A percentile compares a stretch with the other conserved stretches of the same genome.
Evolutionary conservation across 2,329 filamentous ascomycete genomes (phyloP).

Genomic region (Tolypocladium paradoxum): DNA sequence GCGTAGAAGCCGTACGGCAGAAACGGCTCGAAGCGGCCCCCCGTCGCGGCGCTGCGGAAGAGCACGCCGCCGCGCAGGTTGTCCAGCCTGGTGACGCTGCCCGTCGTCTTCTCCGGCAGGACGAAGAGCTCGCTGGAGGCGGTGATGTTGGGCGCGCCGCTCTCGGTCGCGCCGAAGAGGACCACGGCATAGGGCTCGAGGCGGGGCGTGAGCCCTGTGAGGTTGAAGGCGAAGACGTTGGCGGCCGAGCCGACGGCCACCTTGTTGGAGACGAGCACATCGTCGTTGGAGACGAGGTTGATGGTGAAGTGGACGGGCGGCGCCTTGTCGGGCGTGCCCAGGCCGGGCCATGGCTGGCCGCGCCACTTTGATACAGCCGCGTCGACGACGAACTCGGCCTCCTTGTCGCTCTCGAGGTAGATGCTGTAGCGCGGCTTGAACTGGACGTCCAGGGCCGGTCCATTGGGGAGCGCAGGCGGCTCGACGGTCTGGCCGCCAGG

Average conservation of each 20-base stretch:
- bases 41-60: slow-evolving; percentile 24
- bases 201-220: slow-evolving; percentile 23
- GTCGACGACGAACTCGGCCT: slow-evolving; percentile 32
- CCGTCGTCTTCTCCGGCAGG: slow-evolving; percentile 29
- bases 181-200: slow-evolving; percentile 27
- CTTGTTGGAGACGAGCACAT: slow-evolving; percentile 20
- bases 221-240: slow-evolving; percentile 25
- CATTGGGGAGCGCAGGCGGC: slow-evolving; percentile 17
- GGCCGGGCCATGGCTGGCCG: slow-evolving; percentile 24
- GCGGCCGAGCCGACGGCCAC: slow-evolving; percentile 23
- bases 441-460: slow-evolving; percentile 29
- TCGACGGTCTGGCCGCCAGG: slow-evolving; percentile 31
- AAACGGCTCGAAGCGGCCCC: slow-evolving; percentile 25
- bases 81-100: slow-evolving; percentile 35
- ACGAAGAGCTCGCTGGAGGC: slow-evolving; percentile 26
- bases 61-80: slow-evolving; percentile 31
- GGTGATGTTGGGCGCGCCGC: slow-evolving; percentile 21
- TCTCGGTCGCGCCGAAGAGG: slow-evolving; percentile 21
- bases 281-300: slow-evolving; percentile 16
- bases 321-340: slow-evolving; percentile 8
- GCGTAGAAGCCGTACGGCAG: slow-evolving; percentile 35
- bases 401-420: slow-evolving; percentile 29
- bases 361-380: slow-evolving; percentile 29
- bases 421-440: slow-evolving; percentile 34
- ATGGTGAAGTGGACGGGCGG: slow-evolving; percentile 26